Base-by-base conservation (phyloP, 176 grass and related monocot genomes). In the Aegilops bicornis region DNA sequence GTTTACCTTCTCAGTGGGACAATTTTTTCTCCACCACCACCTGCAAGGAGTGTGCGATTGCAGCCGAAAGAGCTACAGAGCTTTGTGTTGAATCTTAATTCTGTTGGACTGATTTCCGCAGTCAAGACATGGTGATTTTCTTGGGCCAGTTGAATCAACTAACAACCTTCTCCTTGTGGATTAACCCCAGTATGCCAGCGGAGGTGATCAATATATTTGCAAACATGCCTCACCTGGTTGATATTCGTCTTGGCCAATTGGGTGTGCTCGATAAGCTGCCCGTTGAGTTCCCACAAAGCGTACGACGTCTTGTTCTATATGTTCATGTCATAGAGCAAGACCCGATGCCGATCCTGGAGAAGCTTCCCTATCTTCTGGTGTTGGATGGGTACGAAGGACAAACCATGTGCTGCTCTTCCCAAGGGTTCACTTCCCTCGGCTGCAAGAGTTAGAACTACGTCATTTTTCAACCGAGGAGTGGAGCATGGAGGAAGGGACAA, bases 221-320 rank as follows among this genome's bases (percentile, higher is more conserved):
- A 68, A 69, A n/a, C n/a, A 85, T 69, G 63, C 10, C 72, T 75
- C 7, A 25, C 42, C 24, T 75, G 43, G 42, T 75, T 30, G 72
- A 75, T 30, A 13, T 75, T 29, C 0, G 0, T 4, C 42, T 75
- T 7, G 5, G 32, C 32, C 1, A 2, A 3, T 47, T 75, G 7
- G 25, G 4, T 75, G 42, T 9, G 24, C 7, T 75, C 43, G 42
- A 76, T 5, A 19, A 19, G 43, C 5, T 76, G 3, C 24, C 72
- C 19, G 3, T 17, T 29, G 23, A 47, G 7, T 73, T 86, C 17
- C 52, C 85, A 62, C 25, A 80, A 50, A 17, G 8, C 14, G 2
- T 80, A 47, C 66, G 54, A 0, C 0, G 1, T 20, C 36, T 86
- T 23, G 0, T 0, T 33, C 40, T 86, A 12, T 0, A 0, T 16